Conservation (phyloP, 2,329 filamentous ascomycete genomes). For the Colletotrichum cuscutae region DNA sequence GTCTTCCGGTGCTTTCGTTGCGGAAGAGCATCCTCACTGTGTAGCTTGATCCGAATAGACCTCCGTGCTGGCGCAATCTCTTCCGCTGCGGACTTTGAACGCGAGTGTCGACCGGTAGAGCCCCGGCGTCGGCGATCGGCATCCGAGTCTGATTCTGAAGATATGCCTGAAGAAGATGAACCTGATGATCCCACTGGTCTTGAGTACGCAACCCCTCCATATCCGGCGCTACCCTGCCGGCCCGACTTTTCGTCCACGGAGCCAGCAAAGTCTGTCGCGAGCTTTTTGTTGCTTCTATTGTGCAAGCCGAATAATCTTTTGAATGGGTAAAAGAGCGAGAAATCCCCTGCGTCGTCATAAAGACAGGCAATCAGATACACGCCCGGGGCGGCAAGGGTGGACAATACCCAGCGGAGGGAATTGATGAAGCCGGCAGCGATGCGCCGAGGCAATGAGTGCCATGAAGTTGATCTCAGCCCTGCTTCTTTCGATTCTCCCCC, state of each 20-base stretch:
- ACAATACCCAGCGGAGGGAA: slow-evolving; percentile 81
- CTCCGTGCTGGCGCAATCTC: slow-evolving; percentile 76
- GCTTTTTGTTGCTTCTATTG: slow-evolving; percentile 57
- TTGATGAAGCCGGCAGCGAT: slow-evolving; percentile 79
- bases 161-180: slow-evolving; percentile 71
- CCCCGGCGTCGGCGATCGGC: slow-evolving; percentile 47
- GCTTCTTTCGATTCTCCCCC: slow-evolving; percentile 39
- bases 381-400: slow-evolving; percentile 81
- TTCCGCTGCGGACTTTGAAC: slow-evolving; percentile 73
- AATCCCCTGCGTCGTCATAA: slow-evolving; percentile 81
- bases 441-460: slow-evolving; percentile 72
- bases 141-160: slow-evolving; percentile 79
- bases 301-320: slow-evolving; percentile 68
- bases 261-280: slow-evolving; percentile 51
- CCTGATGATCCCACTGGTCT: slow-evolving; percentile 50
- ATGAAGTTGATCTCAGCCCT: slow-evolving; percentile 53
- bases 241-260: slow-evolving; percentile 44
- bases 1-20: slow-evolving; percentile 78
- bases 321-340: slow-evolving; percentile 81
- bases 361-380: slow-evolving; percentile 86
- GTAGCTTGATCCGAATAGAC: slow-evolving; percentile 90
- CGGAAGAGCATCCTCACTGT: slow-evolving; percentile 80
- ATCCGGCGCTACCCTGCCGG: slow-evolving; percentile 29
- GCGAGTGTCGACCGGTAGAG: slow-evolving; percentile 60
- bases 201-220: slow-evolving; percentile 33